Base-by-base conservation (phyloP, 768 basidiomycete species). In the Boletus reticuloceps region DNA sequence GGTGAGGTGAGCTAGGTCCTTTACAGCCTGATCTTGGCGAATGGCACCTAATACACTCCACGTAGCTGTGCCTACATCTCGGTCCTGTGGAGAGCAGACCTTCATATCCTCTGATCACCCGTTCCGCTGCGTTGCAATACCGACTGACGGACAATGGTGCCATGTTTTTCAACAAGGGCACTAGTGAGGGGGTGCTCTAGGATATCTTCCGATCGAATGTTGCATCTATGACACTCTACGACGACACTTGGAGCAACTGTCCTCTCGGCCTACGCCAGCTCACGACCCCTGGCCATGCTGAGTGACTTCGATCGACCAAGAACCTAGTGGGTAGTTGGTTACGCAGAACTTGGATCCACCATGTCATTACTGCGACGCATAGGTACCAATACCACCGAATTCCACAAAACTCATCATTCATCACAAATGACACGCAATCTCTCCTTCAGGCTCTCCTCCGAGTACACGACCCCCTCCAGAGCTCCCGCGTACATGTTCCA, bases 151-250 rank as follows among this genome's bases (percentile, higher is more conserved):
- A 91, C 58, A 69, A 73, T 9, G 79, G 84, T 4, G 81, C 82
- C 3, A 70, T 81, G 0, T 91, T 85, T 72, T 92, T 93, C 63
- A 81, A 85, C 54, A 81, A 84, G 56, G 90, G 90, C 5, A 91
- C 83, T 14, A 82, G 83, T 14, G 77, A 76, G 32, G 84, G 80
- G 1, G 82, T 91, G 6, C 69, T 91, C 40, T 89, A 67, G 66
- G 31, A 34, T 48, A n/a, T 17, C 17, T 3, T 16, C 40, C 1
- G 9, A 11, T 37, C 11, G 12, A n/a, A 36, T 36, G 38, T 19
- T 39, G 16, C 38, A 16, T 17, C 12, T 39, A 4, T 19, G 38
- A 6, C 38, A 39, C 14, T 39, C 9, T 9, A 38, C 39, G 16
- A 41, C 34, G 9, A 20, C 29, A 17, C 34, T 36, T 2, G 48